A percentile compares a stretch with the other conserved stretches of the same genome.
phyloP scores from a whole-genome alignment of 805 yeast species.

The Ogataea sp. region DNA sequence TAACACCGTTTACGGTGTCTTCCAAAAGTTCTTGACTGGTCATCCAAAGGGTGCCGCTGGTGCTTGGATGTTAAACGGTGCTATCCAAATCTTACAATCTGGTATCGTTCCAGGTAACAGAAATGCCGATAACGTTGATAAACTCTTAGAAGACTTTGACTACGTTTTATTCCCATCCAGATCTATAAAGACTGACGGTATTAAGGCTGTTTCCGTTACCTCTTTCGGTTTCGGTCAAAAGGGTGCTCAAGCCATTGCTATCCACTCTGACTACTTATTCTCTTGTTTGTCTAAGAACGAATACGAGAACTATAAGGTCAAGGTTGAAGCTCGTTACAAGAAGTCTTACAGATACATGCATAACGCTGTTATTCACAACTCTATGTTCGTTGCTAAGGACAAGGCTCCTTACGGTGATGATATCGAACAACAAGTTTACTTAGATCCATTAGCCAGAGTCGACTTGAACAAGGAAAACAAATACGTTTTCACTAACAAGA shows the following conservation, averaged over 20 bases:
- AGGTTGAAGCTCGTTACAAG: constrained; percentile 77
- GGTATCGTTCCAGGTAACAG: constrained; percentile 98
- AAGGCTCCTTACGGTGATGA: constrained; percentile 89
- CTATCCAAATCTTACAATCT: constrained; percentile 80
- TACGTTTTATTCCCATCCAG: constrained; percentile 92
- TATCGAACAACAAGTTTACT: constrained; percentile 81
- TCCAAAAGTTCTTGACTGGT: constrained; percentile 98
- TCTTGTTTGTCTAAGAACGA: constrained; percentile 68
- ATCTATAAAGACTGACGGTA: constrained; percentile 89
- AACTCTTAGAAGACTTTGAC: constrained; percentile 71
- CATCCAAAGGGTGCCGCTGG: constrained; percentile 99
- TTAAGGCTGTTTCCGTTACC: constrained; percentile 94
- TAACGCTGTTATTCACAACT: constrained; percentile 84
- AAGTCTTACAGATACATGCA: constrained; percentile 92
- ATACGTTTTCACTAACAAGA: constrained; percentile 40
- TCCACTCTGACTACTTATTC: constrained; percentile 89
- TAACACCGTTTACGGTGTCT: constrained; percentile 94
- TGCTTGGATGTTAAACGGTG: constrained; percentile 99
- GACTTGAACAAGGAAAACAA: constrained; percentile 26
- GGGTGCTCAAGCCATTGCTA: constrained; percentile 92
- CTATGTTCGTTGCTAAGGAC: constrained; percentile 88
- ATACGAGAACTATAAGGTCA: constrained; percentile 62
- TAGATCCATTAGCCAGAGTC: constrained; percentile 91
- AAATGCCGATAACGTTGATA: constrained; percentile 95
- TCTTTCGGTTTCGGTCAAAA: constrained; percentile 99